Evolutionary conservation across 495 filamentous ascomycete genomes (phyloP).

Genomic region (Margaritispora aquatica): DNA sequence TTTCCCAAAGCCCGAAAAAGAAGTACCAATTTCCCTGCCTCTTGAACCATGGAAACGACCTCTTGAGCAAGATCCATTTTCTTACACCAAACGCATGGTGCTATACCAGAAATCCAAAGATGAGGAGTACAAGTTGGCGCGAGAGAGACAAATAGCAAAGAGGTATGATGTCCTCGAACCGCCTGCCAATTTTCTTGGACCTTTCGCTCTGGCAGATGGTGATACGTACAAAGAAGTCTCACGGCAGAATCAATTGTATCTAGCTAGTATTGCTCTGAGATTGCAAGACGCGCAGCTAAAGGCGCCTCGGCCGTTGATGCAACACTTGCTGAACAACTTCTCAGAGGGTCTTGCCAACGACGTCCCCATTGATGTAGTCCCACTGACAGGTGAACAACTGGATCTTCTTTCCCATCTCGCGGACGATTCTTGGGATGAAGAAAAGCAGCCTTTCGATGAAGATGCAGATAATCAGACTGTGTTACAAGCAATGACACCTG

Average conservation of each 20-base stretch:
- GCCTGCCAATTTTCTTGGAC: constrained; percentile 19
- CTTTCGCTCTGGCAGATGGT: constrained; percentile 2
- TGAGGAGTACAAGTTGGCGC: constrained; percentile 10
- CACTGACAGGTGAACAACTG: background rate
- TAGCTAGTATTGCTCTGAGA: background rate
- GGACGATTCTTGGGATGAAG: constrained; percentile 13
- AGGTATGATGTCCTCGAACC: background rate
- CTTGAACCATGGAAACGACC: constrained; percentile 19
- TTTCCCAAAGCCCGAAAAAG: constrained; percentile 1
- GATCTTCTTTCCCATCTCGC: constrained; percentile 5
- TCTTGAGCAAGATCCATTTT: constrained; percentile 16
- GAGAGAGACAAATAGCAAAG: background rate
- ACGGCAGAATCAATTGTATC: background rate
- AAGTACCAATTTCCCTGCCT: constrained; percentile 14
- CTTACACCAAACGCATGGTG: constrained; percentile 15
- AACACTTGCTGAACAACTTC: background rate
- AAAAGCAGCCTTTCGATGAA: background rate
- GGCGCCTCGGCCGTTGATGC: constrained; percentile 14
- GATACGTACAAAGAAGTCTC: background rate
- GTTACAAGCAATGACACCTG: background rate
- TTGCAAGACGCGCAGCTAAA: background rate
- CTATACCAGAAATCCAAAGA: constrained; percentile 13
- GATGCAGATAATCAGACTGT: no score
- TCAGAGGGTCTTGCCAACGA: background rate
- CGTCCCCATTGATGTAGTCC: background rate